phyloP scores from a whole-genome alignment of 768 basidiomycete species.

The Candolleomyces eurysporus region DNA sequence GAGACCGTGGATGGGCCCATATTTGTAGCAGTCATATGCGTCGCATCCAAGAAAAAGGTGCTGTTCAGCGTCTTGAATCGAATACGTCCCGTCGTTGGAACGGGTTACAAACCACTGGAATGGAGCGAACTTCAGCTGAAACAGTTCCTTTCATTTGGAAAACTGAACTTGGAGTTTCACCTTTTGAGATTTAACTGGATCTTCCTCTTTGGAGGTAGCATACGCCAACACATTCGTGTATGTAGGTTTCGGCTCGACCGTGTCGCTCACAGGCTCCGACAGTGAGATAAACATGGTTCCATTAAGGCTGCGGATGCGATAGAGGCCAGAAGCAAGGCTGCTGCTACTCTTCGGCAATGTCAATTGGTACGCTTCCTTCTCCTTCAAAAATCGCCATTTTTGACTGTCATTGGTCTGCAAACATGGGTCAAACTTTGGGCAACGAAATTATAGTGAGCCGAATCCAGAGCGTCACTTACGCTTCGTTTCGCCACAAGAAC shows the following conservation, averaged over 20 bases:
- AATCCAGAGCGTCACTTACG: neutral
- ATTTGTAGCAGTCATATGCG: neutral
- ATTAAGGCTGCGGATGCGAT: neutral
- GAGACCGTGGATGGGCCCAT: neutral
- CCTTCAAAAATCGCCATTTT: neutral
- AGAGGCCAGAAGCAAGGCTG: neutral
- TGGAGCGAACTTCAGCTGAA: too few species aligned
- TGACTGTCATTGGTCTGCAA: neutral
- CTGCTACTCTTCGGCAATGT: neutral
- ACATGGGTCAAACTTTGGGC: neutral
- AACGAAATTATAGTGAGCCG: too few species aligned
- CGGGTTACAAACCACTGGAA: too few species aligned
- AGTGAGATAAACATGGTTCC: neutral
- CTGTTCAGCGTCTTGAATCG: neutral
- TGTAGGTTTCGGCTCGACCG: too few species aligned
- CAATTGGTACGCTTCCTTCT: neutral
- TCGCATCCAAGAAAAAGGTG: neutral
- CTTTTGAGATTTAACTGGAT: too few species aligned
- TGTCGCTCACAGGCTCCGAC: too few species aligned
- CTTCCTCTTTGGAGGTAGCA: too few species aligned
- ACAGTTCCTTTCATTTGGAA: too few species aligned
- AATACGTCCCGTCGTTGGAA: neutral
- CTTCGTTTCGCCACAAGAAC: neutral
- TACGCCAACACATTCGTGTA: too few species aligned
- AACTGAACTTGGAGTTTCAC: too few species aligned